Evolutionary conservation across 1,284 basidiomycete species (phyloP).

Genomic region (Dichomitus squalens): DNA sequence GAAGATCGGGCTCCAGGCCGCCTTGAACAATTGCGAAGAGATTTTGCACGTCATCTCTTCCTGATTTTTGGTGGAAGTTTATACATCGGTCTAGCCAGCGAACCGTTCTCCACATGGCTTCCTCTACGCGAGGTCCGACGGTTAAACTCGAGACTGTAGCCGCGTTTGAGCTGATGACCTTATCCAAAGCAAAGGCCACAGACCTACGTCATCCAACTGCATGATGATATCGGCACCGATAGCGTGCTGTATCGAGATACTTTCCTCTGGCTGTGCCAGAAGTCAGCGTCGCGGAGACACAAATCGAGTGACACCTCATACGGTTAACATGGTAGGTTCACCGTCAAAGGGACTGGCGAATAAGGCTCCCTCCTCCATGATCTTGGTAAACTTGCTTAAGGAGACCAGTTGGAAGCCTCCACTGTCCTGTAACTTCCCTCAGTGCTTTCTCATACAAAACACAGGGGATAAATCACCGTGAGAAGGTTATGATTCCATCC

Average conservation of each 20-base stretch:
- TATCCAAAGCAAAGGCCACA: conserved; percentile 29
- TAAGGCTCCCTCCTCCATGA: conserved; percentile 84
- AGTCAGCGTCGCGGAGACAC: background rate
- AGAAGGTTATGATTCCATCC: conserved; percentile 82
- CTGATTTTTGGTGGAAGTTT: conserved; percentile 65
- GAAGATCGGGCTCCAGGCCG: conserved; percentile 67
- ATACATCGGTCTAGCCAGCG: conserved; percentile 89
- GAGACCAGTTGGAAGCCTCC: conserved; percentile 89
- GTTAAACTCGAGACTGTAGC: conserved; percentile 70
- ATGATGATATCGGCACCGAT: conserved; percentile 91
- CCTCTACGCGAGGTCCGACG: conserved; percentile 74
- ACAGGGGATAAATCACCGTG: conserved; percentile 47
- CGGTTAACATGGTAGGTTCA: conserved; percentile 82
- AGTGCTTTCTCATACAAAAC: background rate
- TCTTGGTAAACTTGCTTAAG: conserved; percentile 78
- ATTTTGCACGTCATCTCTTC: conserved; percentile 66
- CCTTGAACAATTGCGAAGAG: conserved; percentile 90
- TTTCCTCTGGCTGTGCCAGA: conserved; percentile 70
- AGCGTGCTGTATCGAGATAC: conserved; percentile 82
- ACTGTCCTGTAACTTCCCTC: conserved; percentile 57
- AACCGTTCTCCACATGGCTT: conserved; percentile 82
- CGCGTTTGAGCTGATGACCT: background rate
- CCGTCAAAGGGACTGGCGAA: conserved; percentile 84
- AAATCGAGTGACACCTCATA: conserved; percentile 33
- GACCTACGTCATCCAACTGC: conserved; percentile 89